Conservation (phyloP, 139 green algal species). For the Chlorella sp. region DNA sequence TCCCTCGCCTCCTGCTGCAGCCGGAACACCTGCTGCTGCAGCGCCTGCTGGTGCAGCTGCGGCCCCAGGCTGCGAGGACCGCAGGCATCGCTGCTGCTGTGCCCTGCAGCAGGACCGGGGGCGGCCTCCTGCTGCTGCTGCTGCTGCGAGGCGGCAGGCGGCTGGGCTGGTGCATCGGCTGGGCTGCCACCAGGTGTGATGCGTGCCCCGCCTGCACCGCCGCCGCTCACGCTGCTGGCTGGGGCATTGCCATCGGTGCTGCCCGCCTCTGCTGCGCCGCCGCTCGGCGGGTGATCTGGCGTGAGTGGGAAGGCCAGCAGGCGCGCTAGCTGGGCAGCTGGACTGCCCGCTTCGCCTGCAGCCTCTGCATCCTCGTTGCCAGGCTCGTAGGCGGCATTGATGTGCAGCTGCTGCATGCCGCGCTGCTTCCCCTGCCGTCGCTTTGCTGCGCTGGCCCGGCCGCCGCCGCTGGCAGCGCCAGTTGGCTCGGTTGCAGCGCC, state of each 20-base stretch:
- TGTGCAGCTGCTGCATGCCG: background rate
- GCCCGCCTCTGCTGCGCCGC: background rate
- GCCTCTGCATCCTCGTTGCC: background rate
- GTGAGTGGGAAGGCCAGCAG: slow-evolving; percentile 23
- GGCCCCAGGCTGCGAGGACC: background rate
- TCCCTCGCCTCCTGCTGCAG: background rate
- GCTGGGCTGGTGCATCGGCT: background rate
- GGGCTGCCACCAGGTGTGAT: slow-evolving; percentile 9
- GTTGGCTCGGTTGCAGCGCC: background rate
- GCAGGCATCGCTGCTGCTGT: background rate
- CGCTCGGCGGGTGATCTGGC: background rate
- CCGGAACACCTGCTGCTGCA: background rate
- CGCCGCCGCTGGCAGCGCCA: background rate
- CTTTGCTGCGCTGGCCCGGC: background rate
- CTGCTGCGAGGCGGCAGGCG: background rate
- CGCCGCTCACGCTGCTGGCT: background rate
- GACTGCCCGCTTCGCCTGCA: background rate
- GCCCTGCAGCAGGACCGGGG: no score
- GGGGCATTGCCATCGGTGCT: background rate
- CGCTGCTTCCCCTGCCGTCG: background rate
- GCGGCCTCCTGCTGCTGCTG: background rate
- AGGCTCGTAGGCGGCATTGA: background rate
- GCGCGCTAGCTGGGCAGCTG: slow-evolving; percentile 6
- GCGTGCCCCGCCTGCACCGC: background rate
- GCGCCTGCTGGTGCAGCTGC: background rate